Evolutionary conservation across 2,329 filamentous ascomycete species (phyloP).

Genomic region (Fusarium globosum): DNA sequence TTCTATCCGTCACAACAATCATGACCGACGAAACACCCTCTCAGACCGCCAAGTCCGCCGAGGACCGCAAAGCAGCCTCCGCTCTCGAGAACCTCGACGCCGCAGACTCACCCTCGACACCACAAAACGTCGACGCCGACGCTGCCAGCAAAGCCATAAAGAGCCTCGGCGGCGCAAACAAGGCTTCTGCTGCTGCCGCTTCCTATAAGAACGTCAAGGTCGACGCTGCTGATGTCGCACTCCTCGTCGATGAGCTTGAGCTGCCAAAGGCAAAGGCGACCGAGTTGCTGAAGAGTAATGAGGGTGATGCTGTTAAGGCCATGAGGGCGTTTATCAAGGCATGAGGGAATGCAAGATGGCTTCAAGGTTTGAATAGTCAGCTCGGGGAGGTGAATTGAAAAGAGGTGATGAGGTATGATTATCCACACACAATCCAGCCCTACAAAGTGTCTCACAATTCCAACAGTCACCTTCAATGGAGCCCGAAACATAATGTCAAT

Average conservation of each 20-base stretch:
- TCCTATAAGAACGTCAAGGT: constrained; percentile 76
- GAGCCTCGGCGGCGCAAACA: constrained; percentile 59
- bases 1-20: constrained; percentile 48
- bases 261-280: constrained; percentile 77
- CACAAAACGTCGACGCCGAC: constrained; percentile 73
- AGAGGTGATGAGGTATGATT: neutral
- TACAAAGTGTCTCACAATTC: neutral
- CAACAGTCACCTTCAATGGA: neutral
- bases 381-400: neutral
- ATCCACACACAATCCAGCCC: neutral
- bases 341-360: neutral
- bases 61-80: constrained; percentile 81
- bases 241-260: constrained; percentile 80
- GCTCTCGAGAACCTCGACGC: constrained; percentile 77
- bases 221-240: constrained; percentile 74
- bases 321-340: constrained; percentile 65
- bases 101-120: constrained; percentile 54
- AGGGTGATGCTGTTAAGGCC: constrained; percentile 75
- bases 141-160: constrained; percentile 79
- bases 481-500: neutral
- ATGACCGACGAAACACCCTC: constrained; percentile 65
- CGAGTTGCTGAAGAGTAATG: constrained; percentile 76
- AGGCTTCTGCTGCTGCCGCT: constrained; percentile 42
- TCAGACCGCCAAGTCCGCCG: constrained; percentile 70
- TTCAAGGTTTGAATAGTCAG: neutral